These are phyloP conservation scores for Coprinopsis sp. DNA, from an alignment of 768 basidiomycete genomes.

Conservation along the genomic window DNA sequence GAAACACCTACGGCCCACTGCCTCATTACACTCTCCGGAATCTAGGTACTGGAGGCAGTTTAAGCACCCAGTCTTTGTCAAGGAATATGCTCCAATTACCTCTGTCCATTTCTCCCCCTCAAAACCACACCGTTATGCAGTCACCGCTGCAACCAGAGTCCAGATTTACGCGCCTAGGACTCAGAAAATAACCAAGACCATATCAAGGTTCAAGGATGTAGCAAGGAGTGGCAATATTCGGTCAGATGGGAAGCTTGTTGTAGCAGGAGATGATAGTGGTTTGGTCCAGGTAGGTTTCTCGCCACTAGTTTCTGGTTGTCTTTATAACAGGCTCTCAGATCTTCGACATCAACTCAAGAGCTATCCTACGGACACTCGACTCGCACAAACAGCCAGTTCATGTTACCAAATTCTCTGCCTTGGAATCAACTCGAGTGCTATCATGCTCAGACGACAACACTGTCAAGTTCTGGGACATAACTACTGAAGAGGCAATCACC, in stretches of 20 bases:
- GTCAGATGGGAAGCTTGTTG: constrained; percentile 88
- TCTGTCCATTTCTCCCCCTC: constrained; percentile 87
- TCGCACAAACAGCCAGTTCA: constrained; percentile 96
- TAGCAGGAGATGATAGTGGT: constrained; percentile 94
- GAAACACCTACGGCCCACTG: constrained; percentile 47
- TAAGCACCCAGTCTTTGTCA: constrained; percentile 89
- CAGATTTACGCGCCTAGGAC: constrained; percentile 96
- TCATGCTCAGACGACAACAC: constrained; percentile 97
- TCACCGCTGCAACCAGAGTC: constrained; percentile 89
- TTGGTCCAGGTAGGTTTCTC: constrained; percentile 59
- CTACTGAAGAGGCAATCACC: constrained; percentile 72
- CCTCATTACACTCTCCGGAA: constrained; percentile 63
- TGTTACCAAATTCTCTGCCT: constrained; percentile 85
- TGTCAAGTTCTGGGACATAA: constrained; percentile 91
- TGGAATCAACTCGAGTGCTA: constrained; percentile 76
- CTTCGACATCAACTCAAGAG: constrained; percentile 91
- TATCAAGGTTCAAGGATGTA: constrained; percentile 95
- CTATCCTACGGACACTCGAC: constrained; percentile 88
- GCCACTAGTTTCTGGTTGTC: not conserved
- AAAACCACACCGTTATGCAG: constrained; percentile 90
- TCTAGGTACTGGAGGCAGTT: constrained; percentile 85
- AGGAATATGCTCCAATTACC: constrained; percentile 95
- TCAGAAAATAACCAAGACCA: constrained; percentile 93
- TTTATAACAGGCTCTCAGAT: constrained; percentile 42
- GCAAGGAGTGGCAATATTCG: constrained; percentile 87